Percentiles rank a stretch among this genome's conserved stretches.
These are phyloP conservation scores for Beauveria bassiana DNA, from an alignment of 2,329 filamentous ascomycete species.

Conservation along the genomic window DNA sequence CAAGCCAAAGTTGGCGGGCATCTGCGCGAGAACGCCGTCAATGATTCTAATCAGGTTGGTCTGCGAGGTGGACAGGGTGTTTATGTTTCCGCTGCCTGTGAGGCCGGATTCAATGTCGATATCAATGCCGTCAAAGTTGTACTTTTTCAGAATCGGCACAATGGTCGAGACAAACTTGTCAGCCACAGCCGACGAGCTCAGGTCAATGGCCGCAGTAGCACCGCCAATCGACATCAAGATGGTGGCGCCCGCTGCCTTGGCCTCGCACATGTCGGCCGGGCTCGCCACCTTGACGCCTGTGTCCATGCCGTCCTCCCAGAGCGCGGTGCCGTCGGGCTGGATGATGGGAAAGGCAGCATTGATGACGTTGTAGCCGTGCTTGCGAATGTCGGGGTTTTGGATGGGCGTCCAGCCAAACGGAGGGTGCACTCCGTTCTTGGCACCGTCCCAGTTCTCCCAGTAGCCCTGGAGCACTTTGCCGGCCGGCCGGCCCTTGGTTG, in stretches of 20 bases:
- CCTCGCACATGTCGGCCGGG: slow-evolving; percentile 26
- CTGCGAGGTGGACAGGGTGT: slow-evolving; percentile 24
- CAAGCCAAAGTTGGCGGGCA: slow-evolving; percentile 52
- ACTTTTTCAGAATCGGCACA: slow-evolving; percentile 26
- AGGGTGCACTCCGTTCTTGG: slow-evolving; percentile 26
- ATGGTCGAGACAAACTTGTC: slow-evolving; percentile 28
- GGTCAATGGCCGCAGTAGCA: slow-evolving; percentile 25
- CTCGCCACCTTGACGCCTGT: slow-evolving; percentile 22
- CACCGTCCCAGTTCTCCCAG: slow-evolving; percentile 30
- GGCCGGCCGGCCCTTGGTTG: slow-evolving; percentile 23
- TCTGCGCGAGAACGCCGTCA: slow-evolving; percentile 30
- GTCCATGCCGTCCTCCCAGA: slow-evolving; percentile 28
- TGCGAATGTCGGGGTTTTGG: slow-evolving; percentile 19
- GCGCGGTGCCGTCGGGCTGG: slow-evolving; percentile 24
- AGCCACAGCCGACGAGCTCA: slow-evolving; percentile 23
- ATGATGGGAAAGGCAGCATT: slow-evolving; percentile 28
- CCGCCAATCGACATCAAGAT: slow-evolving; percentile 28
- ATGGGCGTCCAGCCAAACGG: slow-evolving; percentile 27
- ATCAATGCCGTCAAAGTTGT: slow-evolving; percentile 30
- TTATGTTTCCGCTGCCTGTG: slow-evolving; percentile 23
- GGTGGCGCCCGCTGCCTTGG: slow-evolving; percentile 26
- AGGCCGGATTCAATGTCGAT: slow-evolving; percentile 29
- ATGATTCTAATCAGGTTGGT: slow-evolving; percentile 28
- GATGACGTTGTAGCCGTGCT: slow-evolving; percentile 28
- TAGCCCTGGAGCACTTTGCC: slow-evolving; percentile 28